phyloP scores from a whole-genome alignment of 805 yeast genomes.

The Metschnikowia corniflorae region DNA sequence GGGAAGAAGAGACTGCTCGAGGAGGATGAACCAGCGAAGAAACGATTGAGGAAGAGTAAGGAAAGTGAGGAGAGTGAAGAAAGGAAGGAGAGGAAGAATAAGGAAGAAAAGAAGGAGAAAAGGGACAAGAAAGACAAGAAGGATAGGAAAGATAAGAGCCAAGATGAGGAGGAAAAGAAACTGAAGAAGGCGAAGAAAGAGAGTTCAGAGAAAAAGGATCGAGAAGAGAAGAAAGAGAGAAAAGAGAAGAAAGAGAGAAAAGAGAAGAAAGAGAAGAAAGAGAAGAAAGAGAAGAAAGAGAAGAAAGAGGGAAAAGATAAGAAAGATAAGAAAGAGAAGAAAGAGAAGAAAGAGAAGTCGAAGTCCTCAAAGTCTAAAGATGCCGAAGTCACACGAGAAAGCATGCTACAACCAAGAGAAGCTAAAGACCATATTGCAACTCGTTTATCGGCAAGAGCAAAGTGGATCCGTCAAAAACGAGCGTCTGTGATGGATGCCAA shows the following conservation, averaged over 20 bases:
- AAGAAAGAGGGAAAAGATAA: constrained; percentile 17
- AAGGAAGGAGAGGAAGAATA: constrained; percentile 18
- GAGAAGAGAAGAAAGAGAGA: constrained; percentile 33
- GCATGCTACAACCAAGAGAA: constrained; percentile 23
- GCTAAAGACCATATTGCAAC: constrained; percentile 25
- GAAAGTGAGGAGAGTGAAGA: constrained; percentile 29
- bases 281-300: constrained; percentile 18
- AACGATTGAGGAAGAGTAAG: constrained; percentile 5
- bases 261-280: constrained; percentile 19
- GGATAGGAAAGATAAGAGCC: constrained; percentile 9
- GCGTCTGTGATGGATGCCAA: constrained; percentile 88
- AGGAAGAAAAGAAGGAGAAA: constrained; percentile 17
- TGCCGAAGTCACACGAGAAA: constrained; percentile 24
- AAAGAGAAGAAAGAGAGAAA: constrained; percentile 19
- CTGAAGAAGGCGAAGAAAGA: constrained; percentile 11
- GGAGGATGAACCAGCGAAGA: constrained; percentile 22
- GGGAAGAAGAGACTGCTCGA: constrained; percentile 21
- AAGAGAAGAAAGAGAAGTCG: constrained; percentile 12
- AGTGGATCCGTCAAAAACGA: constrained; percentile 85
- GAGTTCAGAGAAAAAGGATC: constrained; percentile 18
- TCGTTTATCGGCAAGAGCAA: constrained; percentile 64
- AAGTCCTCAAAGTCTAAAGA: constrained; percentile 21
- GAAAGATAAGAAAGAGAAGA: constrained; percentile 7
- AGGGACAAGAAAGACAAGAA: constrained; percentile 15
- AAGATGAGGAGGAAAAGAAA: constrained; percentile 8